These are phyloP conservation scores for Phytophthora chlamydospora DNA, from an alignment of 352 stramenopile species.

Conservation along the genomic window DNA sequence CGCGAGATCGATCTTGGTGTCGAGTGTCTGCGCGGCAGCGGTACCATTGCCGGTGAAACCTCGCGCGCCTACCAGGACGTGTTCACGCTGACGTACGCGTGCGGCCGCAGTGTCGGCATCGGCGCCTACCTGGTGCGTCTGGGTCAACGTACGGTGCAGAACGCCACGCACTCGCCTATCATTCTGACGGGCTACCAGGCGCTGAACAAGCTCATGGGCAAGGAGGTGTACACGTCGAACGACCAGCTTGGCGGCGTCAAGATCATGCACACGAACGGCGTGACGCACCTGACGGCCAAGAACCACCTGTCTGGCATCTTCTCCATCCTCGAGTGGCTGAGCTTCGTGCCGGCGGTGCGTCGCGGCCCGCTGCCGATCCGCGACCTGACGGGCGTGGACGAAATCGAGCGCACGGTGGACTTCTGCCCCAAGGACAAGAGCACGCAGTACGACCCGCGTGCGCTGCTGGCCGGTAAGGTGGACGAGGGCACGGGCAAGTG, in stretches of 20 bases:
- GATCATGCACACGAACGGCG: slow-evolving; percentile 99
- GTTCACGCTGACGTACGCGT: slow-evolving; percentile 99
- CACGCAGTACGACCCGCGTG: slow-evolving; percentile 96
- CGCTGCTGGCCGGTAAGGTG: slow-evolving; percentile 89
- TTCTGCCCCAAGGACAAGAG: slow-evolving; percentile 93
- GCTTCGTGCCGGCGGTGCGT: slow-evolving; percentile 96
- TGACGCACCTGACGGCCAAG: slow-evolving; percentile 97
- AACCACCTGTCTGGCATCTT: slow-evolving; percentile 97
- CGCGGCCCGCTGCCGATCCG: slow-evolving; percentile 81
- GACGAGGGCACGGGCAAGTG: slow-evolving; percentile 84
- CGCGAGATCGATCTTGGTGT: slow-evolving; percentile 98
- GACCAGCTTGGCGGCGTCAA: slow-evolving; percentile 99
- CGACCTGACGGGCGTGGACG: slow-evolving; percentile 81
- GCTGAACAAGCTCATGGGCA: slow-evolving; percentile 99
- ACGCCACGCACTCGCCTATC: slow-evolving; percentile 96
- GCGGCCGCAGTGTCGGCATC: slow-evolving; percentile 99
- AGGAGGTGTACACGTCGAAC: slow-evolving; percentile 99
- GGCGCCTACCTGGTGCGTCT: slow-evolving; percentile 99
- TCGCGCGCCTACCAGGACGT: slow-evolving; percentile 98
- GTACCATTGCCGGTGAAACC: slow-evolving; percentile 99
- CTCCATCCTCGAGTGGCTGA: slow-evolving; percentile 98
- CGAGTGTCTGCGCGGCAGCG: slow-evolving; percentile 99
- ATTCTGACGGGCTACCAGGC: slow-evolving; percentile 99
- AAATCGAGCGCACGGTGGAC: slow-evolving; percentile 89
- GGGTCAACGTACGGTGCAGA: slow-evolving; percentile 99